A percentile compares a stretch with the other conserved stretches of the same genome.
phyloP scores from a whole-genome alignment of 257 asterid genomes.

The Solanum habrochaites region DNA sequence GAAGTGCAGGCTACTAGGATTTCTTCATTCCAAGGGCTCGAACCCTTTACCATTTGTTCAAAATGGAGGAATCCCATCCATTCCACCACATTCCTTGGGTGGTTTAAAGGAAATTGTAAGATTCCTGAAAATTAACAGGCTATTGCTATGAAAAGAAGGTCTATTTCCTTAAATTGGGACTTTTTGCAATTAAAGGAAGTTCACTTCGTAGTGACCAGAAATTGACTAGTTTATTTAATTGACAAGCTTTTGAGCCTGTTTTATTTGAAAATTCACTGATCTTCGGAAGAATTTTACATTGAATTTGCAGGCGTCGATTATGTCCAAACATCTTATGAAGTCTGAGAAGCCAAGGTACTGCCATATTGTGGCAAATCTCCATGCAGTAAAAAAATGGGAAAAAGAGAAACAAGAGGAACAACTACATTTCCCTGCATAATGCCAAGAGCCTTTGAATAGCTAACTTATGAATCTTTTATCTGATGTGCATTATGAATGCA shows the following conservation, averaged over 20 bases:
- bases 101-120: background rate
- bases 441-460: background rate
- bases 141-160: background rate
- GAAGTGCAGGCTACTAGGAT: background rate
- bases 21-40: background rate
- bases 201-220: background rate
- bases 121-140: background rate
- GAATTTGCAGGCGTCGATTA: slow-evolving; percentile 55
- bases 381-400: background rate
- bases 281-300: background rate
- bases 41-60: background rate
- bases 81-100: background rate
- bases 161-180: background rate
- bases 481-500: slow-evolving; percentile 10
- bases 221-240: background rate
- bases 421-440: background rate
- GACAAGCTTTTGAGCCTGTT: background rate
- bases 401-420: background rate
- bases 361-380: background rate
- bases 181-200: background rate
- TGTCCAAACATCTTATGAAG: slow-evolving; percentile 57
- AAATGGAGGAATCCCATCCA: background rate
- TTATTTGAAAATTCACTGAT: background rate
- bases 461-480: background rate
- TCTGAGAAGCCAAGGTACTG: slow-evolving; percentile 62